phyloP scores from a whole-genome alignment of 2,329 filamentous ascomycete genomes.

The Biscogniauxia sp. region DNA sequence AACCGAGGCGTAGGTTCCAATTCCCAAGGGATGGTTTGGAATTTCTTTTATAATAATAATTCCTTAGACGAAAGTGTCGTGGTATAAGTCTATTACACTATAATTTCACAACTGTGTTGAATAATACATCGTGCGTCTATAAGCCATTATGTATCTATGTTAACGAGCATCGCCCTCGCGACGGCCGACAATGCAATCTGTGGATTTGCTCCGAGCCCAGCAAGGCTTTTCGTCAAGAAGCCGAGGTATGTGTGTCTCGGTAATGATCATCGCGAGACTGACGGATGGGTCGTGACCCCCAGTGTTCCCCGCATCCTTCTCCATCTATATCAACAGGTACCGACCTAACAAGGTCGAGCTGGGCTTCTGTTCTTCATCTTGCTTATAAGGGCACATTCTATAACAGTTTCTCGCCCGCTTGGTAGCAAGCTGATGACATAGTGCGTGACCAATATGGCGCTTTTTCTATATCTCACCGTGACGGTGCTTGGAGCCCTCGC shows the following conservation, averaged over 20 bases:
- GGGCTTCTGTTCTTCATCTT: not conserved
- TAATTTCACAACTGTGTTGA: too few relatives aligned
- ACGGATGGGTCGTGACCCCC: not conserved
- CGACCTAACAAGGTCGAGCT: not conserved
- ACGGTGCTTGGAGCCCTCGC: slow-evolving; percentile 17
- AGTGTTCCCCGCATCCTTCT: not conserved
- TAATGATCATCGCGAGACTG: not conserved
- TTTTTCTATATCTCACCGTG: slow-evolving; percentile 14
- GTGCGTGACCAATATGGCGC: slow-evolving; percentile 14
- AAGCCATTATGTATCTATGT: not conserved
- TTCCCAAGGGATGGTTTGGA: too few relatives aligned
- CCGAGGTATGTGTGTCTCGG: not conserved
- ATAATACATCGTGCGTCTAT: too few relatives aligned
- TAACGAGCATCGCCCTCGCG: not conserved
- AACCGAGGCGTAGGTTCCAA: too few relatives aligned
- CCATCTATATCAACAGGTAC: not conserved
- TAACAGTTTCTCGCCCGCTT: too few relatives aligned
- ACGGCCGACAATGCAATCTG: not conserved
- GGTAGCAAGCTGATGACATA: not conserved
- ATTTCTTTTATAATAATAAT: too few relatives aligned
- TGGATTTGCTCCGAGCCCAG: not conserved
- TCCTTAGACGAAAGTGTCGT: too few relatives aligned
- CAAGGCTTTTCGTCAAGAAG: not conserved
- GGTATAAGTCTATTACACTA: too few relatives aligned
- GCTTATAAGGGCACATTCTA: not conserved